Conservation (phyloP, 306 rosid genomes). For the Vigna mungo region DNA sequence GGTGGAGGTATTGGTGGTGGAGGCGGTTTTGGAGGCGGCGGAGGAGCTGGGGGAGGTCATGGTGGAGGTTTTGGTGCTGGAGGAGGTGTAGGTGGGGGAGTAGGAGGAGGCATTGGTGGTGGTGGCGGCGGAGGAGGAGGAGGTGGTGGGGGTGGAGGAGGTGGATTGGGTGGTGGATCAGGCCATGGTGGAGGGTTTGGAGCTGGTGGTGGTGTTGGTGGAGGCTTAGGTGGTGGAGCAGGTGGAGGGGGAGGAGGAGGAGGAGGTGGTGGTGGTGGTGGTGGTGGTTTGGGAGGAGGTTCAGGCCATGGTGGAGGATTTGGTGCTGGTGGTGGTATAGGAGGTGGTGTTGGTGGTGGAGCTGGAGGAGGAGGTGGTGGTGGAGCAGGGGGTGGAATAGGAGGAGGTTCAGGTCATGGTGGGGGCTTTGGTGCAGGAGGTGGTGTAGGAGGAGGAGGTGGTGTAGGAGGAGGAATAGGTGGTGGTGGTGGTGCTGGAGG, state of each 20-base stretch:
- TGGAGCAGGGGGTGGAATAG: constrained; percentile 49
- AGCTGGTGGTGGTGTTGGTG: constrained; percentile 50
- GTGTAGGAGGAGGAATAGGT: constrained; percentile 29
- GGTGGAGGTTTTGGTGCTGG: constrained; percentile 55
- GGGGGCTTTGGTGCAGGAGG: constrained; percentile 59
- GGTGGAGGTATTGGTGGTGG: constrained; percentile 34
- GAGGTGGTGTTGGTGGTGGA: constrained; percentile 54
- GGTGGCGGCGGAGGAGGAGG: constrained; percentile 55
- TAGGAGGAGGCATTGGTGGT: constrained; percentile 45
- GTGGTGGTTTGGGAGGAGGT: constrained; percentile 59
- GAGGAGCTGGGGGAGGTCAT: constrained; percentile 44
- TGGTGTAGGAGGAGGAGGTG: constrained; percentile 44
- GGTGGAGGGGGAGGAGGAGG: constrained; percentile 35
- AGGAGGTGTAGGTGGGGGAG: constrained; percentile 46
- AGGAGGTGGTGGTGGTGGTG: constrained; percentile 48
- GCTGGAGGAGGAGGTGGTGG: constrained; percentile 45
- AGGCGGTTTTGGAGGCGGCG: constrained; percentile 41
- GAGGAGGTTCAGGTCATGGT: constrained; percentile 51
- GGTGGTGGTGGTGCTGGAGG: constrained; percentile 47
- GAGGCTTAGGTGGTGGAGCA: constrained; percentile 45
- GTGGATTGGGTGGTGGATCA: constrained; percentile 50
- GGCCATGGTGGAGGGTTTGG: constrained; percentile 52
- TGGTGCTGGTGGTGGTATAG: constrained; percentile 60
- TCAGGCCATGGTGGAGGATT: constrained; percentile 56
- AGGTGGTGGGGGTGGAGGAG: constrained; percentile 42